Conservation (phyloP, 805 yeast genomes). For the Pichia exigua region DNA sequence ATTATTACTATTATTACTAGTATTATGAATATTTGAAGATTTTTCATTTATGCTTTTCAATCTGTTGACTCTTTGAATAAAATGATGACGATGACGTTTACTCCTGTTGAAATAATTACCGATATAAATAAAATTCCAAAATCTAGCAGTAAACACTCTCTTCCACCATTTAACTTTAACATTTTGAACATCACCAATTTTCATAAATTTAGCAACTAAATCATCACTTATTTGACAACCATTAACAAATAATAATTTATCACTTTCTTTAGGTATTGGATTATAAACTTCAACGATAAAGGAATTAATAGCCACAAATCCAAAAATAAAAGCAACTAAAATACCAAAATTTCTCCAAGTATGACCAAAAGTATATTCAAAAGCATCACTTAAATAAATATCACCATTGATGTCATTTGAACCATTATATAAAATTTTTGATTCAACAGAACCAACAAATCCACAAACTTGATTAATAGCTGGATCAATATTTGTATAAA, state of each 20-base stretch:
- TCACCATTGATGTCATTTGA: slow-evolving; percentile 43
- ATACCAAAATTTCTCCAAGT: slow-evolving; percentile 77
- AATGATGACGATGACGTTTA: not conserved
- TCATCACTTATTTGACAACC: slow-evolving; percentile 22
- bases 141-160: not conserved
- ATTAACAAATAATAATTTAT: slow-evolving; percentile 26
- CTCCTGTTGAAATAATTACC: not conserved
- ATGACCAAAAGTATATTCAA: slow-evolving; percentile 46
- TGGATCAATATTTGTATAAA: slow-evolving; percentile 36
- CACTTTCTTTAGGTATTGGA: slow-evolving; percentile 26
- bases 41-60: not conserved
- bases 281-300: slow-evolving; percentile 26
- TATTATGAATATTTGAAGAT: too few relatives aligned
- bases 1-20: too few relatives aligned
- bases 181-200: slow-evolving; percentile 5
- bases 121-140: not conserved
- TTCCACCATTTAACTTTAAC: not conserved
- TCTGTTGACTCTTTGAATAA: not conserved
- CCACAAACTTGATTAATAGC: slow-evolving; percentile 40
- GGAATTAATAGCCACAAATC: slow-evolving; percentile 29
- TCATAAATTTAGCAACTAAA: slow-evolving; percentile 17
- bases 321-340: slow-evolving; percentile 33
- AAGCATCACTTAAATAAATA: slow-evolving; percentile 37
- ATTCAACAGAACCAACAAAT: slow-evolving; percentile 38
- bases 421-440: slow-evolving; percentile 16